These are phyloP conservation scores for Schizosaccharomyces cryophilus DNA, from an alignment of 805 yeast genomes.

Conservation along the genomic window DNA sequence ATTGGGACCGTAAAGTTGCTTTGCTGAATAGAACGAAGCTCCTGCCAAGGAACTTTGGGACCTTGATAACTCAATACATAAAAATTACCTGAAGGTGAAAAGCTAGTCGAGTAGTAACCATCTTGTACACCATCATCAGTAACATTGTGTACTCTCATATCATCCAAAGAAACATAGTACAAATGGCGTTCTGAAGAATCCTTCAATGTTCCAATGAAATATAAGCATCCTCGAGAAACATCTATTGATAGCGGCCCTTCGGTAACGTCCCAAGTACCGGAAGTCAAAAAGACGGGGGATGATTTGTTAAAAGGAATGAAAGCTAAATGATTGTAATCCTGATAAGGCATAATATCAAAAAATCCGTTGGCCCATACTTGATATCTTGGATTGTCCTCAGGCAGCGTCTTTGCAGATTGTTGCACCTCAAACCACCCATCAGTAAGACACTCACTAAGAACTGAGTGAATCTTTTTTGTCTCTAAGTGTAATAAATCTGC, in stretches of 20 bases:
- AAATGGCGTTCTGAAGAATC: conserved; percentile 69
- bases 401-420: conserved; percentile 31
- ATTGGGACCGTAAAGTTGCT: background rate
- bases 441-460: conserved; percentile 10
- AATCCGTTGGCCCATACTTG: conserved; percentile 40
- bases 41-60: conserved; percentile 60
- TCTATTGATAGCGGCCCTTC: conserved; percentile 31
- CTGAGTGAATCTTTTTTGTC: background rate
- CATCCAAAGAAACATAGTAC: conserved; percentile 26
- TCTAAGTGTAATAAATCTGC: background rate
- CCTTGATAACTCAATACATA: conserved; percentile 47
- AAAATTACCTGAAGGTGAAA: conserved; percentile 57
- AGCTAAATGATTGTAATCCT: conserved; percentile 51
- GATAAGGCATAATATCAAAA: conserved; percentile 34
- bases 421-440: conserved; percentile 55
- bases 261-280: conserved; percentile 81
- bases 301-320: conserved; percentile 44
- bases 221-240: conserved; percentile 15
- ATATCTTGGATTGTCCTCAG: conserved; percentile 26
- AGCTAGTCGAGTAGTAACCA: conserved; percentile 52
- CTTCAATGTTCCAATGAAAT: conserved; percentile 49
- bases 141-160: background rate
- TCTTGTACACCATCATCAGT: background rate
- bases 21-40: conserved; percentile 30
- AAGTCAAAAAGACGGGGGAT: conserved; percentile 33